Base-by-base conservation (phyloP, 1,139 yeast species). In the Entelexis sorbosivorans region DNA sequence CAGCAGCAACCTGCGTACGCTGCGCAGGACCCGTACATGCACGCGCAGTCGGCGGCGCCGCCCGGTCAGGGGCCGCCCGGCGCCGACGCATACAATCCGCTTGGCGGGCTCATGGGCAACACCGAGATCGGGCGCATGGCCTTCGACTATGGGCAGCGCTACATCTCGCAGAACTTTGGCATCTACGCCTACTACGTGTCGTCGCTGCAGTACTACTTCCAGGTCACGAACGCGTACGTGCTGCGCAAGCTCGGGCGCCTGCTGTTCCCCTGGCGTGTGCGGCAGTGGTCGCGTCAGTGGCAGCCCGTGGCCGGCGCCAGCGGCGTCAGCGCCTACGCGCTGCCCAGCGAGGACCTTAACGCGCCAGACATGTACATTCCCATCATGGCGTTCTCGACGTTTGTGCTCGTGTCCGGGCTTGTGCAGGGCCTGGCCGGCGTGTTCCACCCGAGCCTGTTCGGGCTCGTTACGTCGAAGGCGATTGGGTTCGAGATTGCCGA, bases 301-400 rank as follows among this genome's bases (percentile, higher is more conserved):
- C 65, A 58, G 49, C 61, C 71, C 40, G 63, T 65, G 19, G 69
- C 69, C 33, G 60, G 66, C 5, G 58, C 57, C 17, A 66, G 67
- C 19, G 64, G 66, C 9, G 65, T 63, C 16, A 80, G 77, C 42
- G 69, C 73, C 16, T 86, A 74, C 64, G 82, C 85, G 1, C 79
- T 84, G 5, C 95, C 96, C 11, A 66, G 76, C 35, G 83, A 79
- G 56, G 98, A 93, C 65, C 74, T 84, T 56, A 93, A 93, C 64
- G 94, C 97, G 0, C 98, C 98, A 2, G 99, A 93, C 66, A 77
- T 91, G 73, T 93, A 93, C 66, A 86, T 93, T 52, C 99, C 99
- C 5, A 69, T 85, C 58, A 88, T 89, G 96, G 86, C 96, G 2
- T 78, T 84, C 61, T 80, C 88, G 49, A 88, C 98, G 1, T 91